phyloP scores from a whole-genome alignment of 2,329 filamentous ascomycete species.

The Emericellopsis cladophorae region DNA sequence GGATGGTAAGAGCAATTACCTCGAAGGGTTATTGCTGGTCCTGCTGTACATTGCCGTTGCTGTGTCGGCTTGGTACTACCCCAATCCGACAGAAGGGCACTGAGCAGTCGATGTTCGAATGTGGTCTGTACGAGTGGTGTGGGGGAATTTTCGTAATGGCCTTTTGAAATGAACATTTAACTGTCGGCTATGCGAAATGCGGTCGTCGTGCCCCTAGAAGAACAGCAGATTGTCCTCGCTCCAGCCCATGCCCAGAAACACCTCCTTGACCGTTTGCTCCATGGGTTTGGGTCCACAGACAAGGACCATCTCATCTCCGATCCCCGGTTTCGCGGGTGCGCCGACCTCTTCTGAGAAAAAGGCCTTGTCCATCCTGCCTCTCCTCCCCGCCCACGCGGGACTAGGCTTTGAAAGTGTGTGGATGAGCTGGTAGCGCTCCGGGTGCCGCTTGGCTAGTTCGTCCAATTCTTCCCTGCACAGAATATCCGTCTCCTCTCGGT shows the following conservation, averaged over 20 bases:
- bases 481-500: constrained; percentile 69
- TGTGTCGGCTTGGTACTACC: constrained; percentile 44
- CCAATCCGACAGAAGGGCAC: constrained; percentile 20
- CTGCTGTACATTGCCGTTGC: constrained; percentile 50
- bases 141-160: too few relatives aligned
- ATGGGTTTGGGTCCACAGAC: constrained; percentile 69
- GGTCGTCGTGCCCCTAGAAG: constrained; percentile 3
- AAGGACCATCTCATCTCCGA: constrained; percentile 50
- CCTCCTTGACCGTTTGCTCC: constrained; percentile 28
- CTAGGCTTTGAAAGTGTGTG: constrained; percentile 56
- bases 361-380: constrained; percentile 51
- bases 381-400: constrained; percentile 53
- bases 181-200: too few relatives aligned
- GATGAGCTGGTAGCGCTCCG: constrained; percentile 47
- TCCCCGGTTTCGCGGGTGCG: constrained; percentile 14
- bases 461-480: constrained; percentile 66
- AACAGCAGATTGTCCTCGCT: constrained; percentile 13
- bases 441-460: constrained; percentile 36
- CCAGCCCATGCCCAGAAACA: constrained; percentile 2
- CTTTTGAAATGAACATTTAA: too few relatives aligned
- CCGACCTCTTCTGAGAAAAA: constrained; percentile 49
- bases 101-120: neutral
- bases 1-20: constrained; percentile 81
- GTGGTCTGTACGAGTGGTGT: too few relatives aligned
- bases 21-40: constrained; percentile 74